These are phyloP conservation scores for Sapria himalayana DNA, from an alignment of 345 rosid genomes.

Conservation along the genomic window DNA sequence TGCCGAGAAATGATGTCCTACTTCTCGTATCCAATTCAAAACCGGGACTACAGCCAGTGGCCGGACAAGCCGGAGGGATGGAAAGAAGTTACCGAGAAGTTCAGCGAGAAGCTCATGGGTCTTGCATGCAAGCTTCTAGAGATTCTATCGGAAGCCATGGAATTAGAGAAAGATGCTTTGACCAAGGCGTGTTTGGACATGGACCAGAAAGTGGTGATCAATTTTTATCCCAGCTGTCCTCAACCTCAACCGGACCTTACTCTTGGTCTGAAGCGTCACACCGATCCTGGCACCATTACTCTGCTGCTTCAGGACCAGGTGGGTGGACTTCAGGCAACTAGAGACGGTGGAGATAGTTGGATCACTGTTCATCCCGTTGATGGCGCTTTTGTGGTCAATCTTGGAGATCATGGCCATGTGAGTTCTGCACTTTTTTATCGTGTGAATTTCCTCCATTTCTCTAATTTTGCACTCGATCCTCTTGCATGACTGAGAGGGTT, in stretches of 20 bases:
- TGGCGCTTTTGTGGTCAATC: conserved; percentile 91
- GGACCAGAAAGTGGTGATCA: conserved; percentile 87
- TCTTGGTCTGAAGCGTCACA: conserved; percentile 91
- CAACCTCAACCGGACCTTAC: conserved; percentile 92
- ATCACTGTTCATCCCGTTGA: conserved; percentile 85
- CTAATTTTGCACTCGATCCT: too few species aligned
- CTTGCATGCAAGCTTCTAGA: conserved; percentile 72
- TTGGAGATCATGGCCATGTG: conserved; percentile 91
- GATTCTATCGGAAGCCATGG: conserved; percentile 82
- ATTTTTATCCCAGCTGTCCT: conserved; percentile 88
- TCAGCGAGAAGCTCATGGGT: conserved; percentile 52
- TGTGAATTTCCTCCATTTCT: too few species aligned
- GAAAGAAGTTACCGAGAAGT: conserved; percentile 41
- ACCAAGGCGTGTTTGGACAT: conserved; percentile 87
- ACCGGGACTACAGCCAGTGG: conserved; percentile 81
- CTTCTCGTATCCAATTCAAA: conserved; percentile 57
- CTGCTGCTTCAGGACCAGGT: conserved; percentile 82
- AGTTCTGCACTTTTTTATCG: too few species aligned
- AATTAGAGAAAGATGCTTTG: conserved; percentile 54
- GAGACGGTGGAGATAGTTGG: conserved; percentile 68
- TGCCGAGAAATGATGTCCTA: conserved; percentile 95
- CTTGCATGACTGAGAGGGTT: too few species aligned
- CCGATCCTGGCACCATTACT: conserved; percentile 90
- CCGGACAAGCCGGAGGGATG: conserved; percentile 87
- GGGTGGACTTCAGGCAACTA: conserved; percentile 87